Evolutionary conservation across 2,329 filamentous ascomycete genomes (phyloP), one percentile per base, ranked within the genome.

Genomic region (Sarocladium kiliense): DNA sequence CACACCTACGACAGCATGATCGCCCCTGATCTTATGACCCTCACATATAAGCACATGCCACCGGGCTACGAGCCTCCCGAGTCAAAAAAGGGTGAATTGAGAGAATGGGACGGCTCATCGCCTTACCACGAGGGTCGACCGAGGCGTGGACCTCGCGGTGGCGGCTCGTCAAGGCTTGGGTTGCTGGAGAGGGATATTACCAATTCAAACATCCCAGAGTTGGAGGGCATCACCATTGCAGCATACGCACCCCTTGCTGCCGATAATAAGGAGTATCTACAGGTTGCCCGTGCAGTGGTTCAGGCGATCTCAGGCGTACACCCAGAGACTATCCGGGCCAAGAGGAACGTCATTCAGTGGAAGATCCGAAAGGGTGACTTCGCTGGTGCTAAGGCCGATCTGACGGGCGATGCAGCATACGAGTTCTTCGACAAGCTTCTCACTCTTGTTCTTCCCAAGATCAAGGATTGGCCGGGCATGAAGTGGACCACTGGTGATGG

Each of bases 101-200:
- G 94, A 56, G 75, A 81, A 64, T 99, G 94, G 94, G 88, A 93
- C 58, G 92, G 87, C 63, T 89, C 87, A 54, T 96, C 90, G 7
- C 94, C 93, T 2, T 99, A 99, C 75, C 92, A 92, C 78, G 90
- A 91, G 76, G 96, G 96, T 72, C 82, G 94, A 64, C 88, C 89
- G 3, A 82, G 89, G 61, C 86, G 94, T 60, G 89, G 87, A 1
- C 94, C 94, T 4, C 83, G 93, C 65, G 94, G 94, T 61, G 82
- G 85, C 60, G 67, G 69, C 53, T 73, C 72, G 3, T 84, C 89
- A 59, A 80, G 82, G 54, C 75, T 95, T 62, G 79, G 84, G 60
- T 75, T 91, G 58, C 67, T 96, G 55, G 90, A 92, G 73, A 78
- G 82, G 58, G 78, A 88, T 55, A 80, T 92, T 55, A 87, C 81